Base-by-base conservation (phyloP, 78 protist species). In the Chrysochromulina tobinii region DNA sequence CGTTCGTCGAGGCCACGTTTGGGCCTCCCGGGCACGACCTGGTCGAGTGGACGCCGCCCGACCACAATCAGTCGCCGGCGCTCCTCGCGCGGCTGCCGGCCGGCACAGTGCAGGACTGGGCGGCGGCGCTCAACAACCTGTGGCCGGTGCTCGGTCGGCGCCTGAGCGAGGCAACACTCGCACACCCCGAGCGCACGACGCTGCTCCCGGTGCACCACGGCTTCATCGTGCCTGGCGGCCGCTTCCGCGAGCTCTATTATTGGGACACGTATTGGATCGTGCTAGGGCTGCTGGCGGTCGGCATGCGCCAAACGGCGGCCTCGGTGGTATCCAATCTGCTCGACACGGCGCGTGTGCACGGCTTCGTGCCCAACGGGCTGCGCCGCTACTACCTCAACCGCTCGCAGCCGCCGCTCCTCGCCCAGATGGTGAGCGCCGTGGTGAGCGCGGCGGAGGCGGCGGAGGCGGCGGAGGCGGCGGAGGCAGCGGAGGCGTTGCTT, bases 291-390 rank as follows among this genome's bases (percentile, higher is more conserved):
- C 55, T 89, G 50, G 23, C 55, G 17, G 27, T n/a, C 17, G 92
- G 73, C 55, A 89, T 89, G 92, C 12, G 25, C 11, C 57, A 38
- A 48, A 75, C 92, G n/a, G 79, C 92, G 21, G 12, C 50, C 23
- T 53, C 27, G 8, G 23, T 83, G 64, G 64, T 25, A 58, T 3
- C 1, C 85, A 92, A 92, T 61, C 17, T 92, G 50, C 57, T 73
- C 25, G 48, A 61, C 23, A 0, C 9, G 73, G 84, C 93, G 48
- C 1, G 17, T 0, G 51, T 27, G 9, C 51, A 17, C 87, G 97
- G 97, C 38, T 94, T 95, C 81, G 90, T 96, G 61, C 97, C 97
- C n/a, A 96, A 96, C 92, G 97, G 97, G 58, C 91, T 87, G 48
- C 87, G 97, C 27, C 15, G 61, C 20, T 96, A 96, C 83, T 96